Evolutionary conservation across 1,139 yeast species (phyloP), one percentile per base, ranked within the genome.

Genomic region (Diutina scorzettiae): DNA sequence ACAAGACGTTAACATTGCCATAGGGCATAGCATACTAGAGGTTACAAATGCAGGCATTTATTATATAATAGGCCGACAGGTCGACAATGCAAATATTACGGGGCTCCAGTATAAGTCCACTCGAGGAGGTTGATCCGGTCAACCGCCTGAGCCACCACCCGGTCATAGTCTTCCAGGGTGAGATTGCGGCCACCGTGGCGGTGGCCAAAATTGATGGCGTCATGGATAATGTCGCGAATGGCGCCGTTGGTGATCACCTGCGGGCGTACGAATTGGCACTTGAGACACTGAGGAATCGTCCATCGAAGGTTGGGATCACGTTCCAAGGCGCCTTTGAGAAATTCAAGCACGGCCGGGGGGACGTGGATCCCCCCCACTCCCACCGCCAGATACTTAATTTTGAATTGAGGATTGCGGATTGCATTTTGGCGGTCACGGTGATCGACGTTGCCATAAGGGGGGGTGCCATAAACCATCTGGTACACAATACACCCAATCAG

Each of bases 401-500:
- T 75, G n/a, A 85, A 77, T 46, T 81, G 80, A 1, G 95, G 95
- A 54, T 84, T 83, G 73, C 84, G 82, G 32, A 87, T 89, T 1
- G 96, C 96, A 58, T 81, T 66, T 40, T 86, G 68, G 48, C 95
- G 66, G 54, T 84, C 87, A 45, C 82, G 78, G 1, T 95, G 94
- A 28, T 79, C 75, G 52, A 76, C 85, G 1, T 72, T 70, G 0
- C 87, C 95, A 63, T 86, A 89, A 1, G 98, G 98, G 2, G 96
- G 93, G 48, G 72, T 73, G 0, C 96, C 96, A 54, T 91, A 91
- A 3, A 89, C 75, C 95, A 93, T 86, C 60, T 91, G 97, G 60
- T 89, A 91, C 3, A 91, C 69, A 5, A 91, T 91, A 58, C 98
- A 87, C 0, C 98, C 99, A 62, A 96, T 83, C 18, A 97, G 87